phyloP scores from a whole-genome alignment of 257 asterid genomes.

The Coffea canephora region DNA sequence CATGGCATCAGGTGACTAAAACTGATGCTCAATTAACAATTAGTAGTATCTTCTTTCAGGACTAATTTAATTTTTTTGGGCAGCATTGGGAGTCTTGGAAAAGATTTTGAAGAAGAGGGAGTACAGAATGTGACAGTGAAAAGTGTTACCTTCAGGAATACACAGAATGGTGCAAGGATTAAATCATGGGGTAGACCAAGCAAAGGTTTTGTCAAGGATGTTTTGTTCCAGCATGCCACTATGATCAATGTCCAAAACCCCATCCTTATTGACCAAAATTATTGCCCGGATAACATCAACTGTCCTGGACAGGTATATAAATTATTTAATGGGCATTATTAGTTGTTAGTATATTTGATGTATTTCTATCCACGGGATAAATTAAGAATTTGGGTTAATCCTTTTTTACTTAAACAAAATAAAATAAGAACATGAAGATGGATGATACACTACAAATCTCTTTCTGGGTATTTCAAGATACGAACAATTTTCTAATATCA shows the following conservation, averaged over 20 bases:
- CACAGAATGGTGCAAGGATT: conserved; percentile 57
- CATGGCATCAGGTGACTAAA: conserved; percentile 34
- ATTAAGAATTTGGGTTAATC: no score
- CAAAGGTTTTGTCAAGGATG: conserved; percentile 47
- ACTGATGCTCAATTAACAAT: no score
- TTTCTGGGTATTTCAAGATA: neutral
- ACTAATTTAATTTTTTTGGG: neutral
- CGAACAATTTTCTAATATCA: neutral
- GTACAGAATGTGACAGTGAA: conserved; percentile 56
- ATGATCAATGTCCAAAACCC: conserved; percentile 64
- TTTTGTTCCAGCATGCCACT: conserved; percentile 43
- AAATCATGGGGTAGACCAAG: conserved; percentile 69
- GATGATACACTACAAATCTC: neutral
- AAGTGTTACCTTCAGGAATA: conserved; percentile 30
- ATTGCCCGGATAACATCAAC: conserved; percentile 44
- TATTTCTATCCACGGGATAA: neutral
- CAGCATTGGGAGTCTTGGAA: conserved; percentile 68
- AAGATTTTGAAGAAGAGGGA: conserved; percentile 46
- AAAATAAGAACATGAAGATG: neutral
- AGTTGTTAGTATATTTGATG: neutral
- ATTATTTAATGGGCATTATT: neutral
- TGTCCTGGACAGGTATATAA: conserved; percentile 51
- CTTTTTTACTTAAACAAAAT: no score
- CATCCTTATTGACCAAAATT: conserved; percentile 63
- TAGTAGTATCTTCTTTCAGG: neutral